Base-by-base conservation (phyloP, 2,329 filamentous ascomycete genomes). In the Colletotrichum musae region DNA sequence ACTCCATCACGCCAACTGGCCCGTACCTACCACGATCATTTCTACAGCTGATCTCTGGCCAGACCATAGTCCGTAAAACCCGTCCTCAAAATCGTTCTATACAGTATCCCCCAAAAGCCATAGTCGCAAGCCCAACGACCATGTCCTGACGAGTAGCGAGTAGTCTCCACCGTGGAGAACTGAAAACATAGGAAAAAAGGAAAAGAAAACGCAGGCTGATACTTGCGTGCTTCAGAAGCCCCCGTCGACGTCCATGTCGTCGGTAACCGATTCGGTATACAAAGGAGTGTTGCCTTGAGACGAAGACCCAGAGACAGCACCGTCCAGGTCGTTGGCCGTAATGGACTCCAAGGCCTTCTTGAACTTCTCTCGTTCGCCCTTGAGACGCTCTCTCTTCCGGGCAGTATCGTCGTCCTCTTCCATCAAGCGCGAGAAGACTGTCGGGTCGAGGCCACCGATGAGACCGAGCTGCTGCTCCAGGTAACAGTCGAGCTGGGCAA, bases 341-440 rank as follows among this genome's bases (percentile, higher is more conserved):
- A 87, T 87, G 43, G 82, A 85, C 24, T 77, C 75, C 63, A 86
- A 78, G 0, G 85, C 85, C 54, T 78, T 80, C n/a, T 77, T 75
- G 58, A 87, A 84, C 73, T 85, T 86, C n/a, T 80, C 77, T 56
- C 78, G 78, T 68, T 86, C 83, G 2, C 73, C 72, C 71, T 83
- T 85, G 39, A 86, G 78, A 12, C 75, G 77, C 36, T 82, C 78
- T 1, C 85, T 78, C 58, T 76, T 77, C 5, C 71, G 72, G 0
- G 85, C 85, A 0, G 83, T 87, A 0, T 74, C 75, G 2, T 77
- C 74, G 60, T 87, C 84, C 62, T 87, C 85, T 24, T 83, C 84
- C 85, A 87, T 86, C 5, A 87, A 78, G 18, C 75, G 77, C 59
- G 79, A 76, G 65, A 83, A 87, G 2, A 81, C 74, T 1, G 64